Conservation (phyloP, 2,329 filamentous ascomycete species). For the Uncinocarpus reesii region DNA sequence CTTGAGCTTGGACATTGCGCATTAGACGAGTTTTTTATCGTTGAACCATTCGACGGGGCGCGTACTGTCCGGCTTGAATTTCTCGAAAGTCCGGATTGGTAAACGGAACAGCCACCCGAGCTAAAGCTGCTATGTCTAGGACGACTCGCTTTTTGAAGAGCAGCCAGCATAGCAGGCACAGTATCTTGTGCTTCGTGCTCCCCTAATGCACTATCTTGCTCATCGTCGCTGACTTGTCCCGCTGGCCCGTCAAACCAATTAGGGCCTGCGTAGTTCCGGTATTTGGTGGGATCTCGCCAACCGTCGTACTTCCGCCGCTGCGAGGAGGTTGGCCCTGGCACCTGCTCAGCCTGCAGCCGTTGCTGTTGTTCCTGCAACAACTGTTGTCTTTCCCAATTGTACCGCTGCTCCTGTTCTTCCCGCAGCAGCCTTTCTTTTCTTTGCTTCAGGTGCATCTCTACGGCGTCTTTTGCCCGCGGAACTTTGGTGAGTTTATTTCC, state of each 20-base stretch:
- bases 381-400: slow-evolving; percentile 6
- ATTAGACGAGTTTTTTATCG: slow-evolving; percentile 6
- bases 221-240: slow-evolving; percentile 25
- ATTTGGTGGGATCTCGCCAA: slow-evolving; percentile 12
- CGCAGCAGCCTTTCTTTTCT: slow-evolving; percentile 6
- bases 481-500: slow-evolving; percentile 25
- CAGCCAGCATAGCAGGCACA: slow-evolving; percentile 12
- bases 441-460: slow-evolving; percentile 19
- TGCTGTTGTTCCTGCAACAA: slow-evolving; percentile 2
- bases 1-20: neutral
- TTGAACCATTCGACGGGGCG: slow-evolving; percentile 2
- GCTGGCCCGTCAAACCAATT: slow-evolving; percentile 30
- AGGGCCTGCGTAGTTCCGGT: slow-evolving; percentile 11
- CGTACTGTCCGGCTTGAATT: slow-evolving; percentile 11
- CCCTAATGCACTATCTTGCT: slow-evolving; percentile 14
- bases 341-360: neutral
- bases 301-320: slow-evolving; percentile 14
- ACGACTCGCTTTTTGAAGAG: slow-evolving; percentile 1
- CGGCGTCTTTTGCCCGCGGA: slow-evolving; percentile 16
- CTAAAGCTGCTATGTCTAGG: slow-evolving; percentile 7
- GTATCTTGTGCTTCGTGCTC: slow-evolving; percentile 7
- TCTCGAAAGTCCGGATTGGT: slow-evolving; percentile 6
- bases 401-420: slow-evolving; percentile 9
- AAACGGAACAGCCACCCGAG: slow-evolving; percentile 5
- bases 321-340: neutral